These are phyloP conservation scores for Wallacemonas rigidus DNA, from an alignment of 208 protist genomes.

Conservation along the genomic window DNA sequence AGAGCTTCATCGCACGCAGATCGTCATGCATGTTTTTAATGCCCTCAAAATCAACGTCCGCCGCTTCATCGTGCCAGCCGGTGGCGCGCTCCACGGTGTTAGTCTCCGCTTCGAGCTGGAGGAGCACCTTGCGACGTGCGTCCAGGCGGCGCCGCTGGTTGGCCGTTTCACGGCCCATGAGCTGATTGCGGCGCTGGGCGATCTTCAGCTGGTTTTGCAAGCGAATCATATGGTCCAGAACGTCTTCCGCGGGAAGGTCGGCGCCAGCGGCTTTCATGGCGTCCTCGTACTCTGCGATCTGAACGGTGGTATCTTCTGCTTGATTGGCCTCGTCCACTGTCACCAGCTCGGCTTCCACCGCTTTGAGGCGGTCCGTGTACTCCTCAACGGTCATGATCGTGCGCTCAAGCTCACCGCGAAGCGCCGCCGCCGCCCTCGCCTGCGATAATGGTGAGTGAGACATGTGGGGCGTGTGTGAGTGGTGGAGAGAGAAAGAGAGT, in stretches of 20 bases:
- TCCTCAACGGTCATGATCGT: slow-evolving; percentile 58
- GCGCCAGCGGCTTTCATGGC: slow-evolving; percentile 29
- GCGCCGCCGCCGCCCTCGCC: slow-evolving; percentile 21
- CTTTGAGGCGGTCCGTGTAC: slow-evolving; percentile 54
- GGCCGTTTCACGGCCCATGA: slow-evolving; percentile 70
- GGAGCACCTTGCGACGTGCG: slow-evolving; percentile 56
- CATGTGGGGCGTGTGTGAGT: slow-evolving; percentile 7
- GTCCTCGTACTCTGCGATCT: slow-evolving; percentile 70
- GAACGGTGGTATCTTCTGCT: slow-evolving; percentile 62
- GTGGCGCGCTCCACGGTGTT: slow-evolving; percentile 57
- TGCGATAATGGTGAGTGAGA: slow-evolving; percentile 10
- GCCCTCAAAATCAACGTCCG: slow-evolving; percentile 40
- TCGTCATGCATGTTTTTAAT: slow-evolving; percentile 37
- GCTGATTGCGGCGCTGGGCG: slow-evolving; percentile 71
- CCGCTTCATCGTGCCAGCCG: slow-evolving; percentile 65
- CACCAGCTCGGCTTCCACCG: slow-evolving; percentile 42
- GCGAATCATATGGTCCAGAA: slow-evolving; percentile 78
- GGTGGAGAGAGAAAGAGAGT: background rate
- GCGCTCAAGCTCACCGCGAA: slow-evolving; percentile 60
- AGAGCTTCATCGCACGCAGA: slow-evolving; percentile 64
- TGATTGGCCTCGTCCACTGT: slow-evolving; percentile 70
- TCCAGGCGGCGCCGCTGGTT: slow-evolving; percentile 67
- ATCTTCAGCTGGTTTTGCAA: slow-evolving; percentile 90
- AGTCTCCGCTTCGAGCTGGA: slow-evolving; percentile 38
- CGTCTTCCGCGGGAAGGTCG: slow-evolving; percentile 83